Percentiles rank a stretch among this genome's conserved stretches.
phyloP scores from a whole-genome alignment of 139 green algal genomes.

The Desmodesmus armatus region DNA sequence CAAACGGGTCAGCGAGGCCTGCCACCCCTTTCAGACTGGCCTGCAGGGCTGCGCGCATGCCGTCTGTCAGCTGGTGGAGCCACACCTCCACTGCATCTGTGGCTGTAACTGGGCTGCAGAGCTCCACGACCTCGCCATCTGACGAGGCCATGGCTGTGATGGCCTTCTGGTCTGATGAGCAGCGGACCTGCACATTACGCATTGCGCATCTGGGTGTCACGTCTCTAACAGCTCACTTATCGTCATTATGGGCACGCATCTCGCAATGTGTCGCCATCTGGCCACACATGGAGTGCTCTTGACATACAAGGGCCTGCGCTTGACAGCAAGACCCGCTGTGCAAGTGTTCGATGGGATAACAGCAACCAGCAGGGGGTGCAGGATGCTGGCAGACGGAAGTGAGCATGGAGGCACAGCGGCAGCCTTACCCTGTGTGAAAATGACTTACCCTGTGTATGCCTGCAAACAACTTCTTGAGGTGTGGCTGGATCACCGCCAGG shows the following conservation, averaged over 20 bases:
- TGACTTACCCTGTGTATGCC: constrained; percentile 82
- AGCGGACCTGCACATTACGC: constrained; percentile 46
- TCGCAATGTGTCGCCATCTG: too few species aligned
- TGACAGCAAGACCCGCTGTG: too few species aligned
- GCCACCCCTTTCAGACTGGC: constrained; percentile 52
- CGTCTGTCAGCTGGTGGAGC: constrained; percentile 63
- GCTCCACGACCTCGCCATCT: constrained; percentile 76
- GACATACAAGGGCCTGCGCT: too few species aligned
- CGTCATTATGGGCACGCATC: too few species aligned
- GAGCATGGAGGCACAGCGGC: too few species aligned
- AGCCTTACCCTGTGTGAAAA: too few species aligned
- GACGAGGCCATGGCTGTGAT: constrained; percentile 75
- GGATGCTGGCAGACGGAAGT: too few species aligned
- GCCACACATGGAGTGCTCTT: too few species aligned
- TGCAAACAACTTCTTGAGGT: constrained; percentile 92
- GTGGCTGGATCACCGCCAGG: constrained; percentile 81
- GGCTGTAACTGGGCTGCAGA: constrained; percentile 57
- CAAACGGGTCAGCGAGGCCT: constrained; percentile 21
- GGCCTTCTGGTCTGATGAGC: constrained; percentile 46
- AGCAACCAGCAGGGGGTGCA: too few species aligned
- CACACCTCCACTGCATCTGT: constrained; percentile 67
- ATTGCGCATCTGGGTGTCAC: too few species aligned
- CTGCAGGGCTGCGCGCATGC: constrained; percentile 62
- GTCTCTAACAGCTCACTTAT: too few species aligned
- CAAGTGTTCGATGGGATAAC: too few species aligned